These are phyloP conservation scores for Grosmannia serpens DNA, from an alignment of 2,329 filamentous ascomycete genomes.

Conservation along the genomic window DNA sequence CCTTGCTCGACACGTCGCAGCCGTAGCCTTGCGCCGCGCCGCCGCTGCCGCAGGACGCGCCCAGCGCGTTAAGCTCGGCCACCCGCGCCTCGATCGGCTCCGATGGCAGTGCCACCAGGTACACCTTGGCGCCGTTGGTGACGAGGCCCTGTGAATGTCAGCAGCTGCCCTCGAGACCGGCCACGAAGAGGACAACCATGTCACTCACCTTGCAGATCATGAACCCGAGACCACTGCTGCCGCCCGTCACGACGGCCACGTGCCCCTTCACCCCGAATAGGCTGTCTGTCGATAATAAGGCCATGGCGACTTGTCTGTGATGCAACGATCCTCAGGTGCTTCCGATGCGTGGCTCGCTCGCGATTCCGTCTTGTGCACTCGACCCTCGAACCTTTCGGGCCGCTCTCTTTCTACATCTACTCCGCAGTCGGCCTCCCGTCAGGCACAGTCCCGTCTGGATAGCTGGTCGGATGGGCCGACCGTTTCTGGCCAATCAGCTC, in stretches of 20 bases:
- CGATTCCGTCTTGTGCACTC: neutral
- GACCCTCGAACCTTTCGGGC: neutral
- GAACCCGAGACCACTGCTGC: conserved; percentile 21
- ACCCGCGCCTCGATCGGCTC: conserved; percentile 51
- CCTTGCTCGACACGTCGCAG: conserved; percentile 53
- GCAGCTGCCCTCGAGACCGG: neutral
- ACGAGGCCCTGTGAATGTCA: conserved; percentile 27
- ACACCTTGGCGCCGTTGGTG: conserved; percentile 56
- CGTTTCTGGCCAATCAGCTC: neutral
- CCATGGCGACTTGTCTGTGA: conserved; percentile 1
- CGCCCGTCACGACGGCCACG: conserved; percentile 22
- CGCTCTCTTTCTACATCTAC: neutral
- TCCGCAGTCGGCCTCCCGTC: neutral
- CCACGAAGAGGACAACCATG: conserved; percentile 2
- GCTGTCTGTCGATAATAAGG: neutral
- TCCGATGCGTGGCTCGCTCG: neutral
- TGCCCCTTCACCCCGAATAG: conserved; percentile 16
- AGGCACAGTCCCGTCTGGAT: no score
- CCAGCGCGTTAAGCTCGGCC: conserved; percentile 47
- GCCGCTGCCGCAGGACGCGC: conserved; percentile 16
- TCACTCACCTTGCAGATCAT: conserved; percentile 15
- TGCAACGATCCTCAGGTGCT: neutral
- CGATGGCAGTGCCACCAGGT: conserved; percentile 54
- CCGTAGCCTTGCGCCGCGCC: conserved; percentile 22
- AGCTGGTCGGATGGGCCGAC: neutral